Conservation (phyloP, 768 basidiomycete species). For the Lyophyllum decastes region DNA sequence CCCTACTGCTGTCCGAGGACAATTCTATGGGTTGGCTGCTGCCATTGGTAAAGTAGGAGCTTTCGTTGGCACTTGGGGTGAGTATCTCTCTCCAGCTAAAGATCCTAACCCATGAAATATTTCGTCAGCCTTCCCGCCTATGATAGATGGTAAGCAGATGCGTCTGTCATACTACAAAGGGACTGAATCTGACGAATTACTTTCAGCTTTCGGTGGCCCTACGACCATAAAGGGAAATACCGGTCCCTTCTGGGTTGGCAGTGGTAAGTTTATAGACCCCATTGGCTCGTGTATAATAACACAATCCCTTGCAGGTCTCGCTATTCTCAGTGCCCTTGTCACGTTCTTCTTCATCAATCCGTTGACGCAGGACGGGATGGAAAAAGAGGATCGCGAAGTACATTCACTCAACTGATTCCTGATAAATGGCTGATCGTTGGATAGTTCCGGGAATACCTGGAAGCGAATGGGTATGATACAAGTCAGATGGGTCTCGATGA, state of each 20-base stretch:
- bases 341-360: conserved; percentile 76
- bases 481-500: conserved; percentile 62
- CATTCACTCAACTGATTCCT: conserved; percentile 17
- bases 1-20: conserved; percentile 84
- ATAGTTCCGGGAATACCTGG: conserved; percentile 83
- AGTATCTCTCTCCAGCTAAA: conserved; percentile 19
- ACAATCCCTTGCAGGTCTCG: conserved; percentile 47
- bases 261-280: conserved; percentile 40
- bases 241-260: conserved; percentile 88
- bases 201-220: conserved; percentile 63
- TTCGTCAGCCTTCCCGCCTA: conserved; percentile 58
- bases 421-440: background rate
- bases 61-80: conserved; percentile 81
- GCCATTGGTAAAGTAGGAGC: conserved; percentile 86
- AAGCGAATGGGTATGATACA: conserved; percentile 77
- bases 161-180: background rate
- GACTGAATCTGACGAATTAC: conserved; percentile 5
- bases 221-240: conserved; percentile 62
- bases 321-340: conserved; percentile 74
- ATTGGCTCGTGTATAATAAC: conserved; percentile 1
- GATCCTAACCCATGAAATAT: background rate
- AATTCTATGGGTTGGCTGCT: conserved; percentile 85
- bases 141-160: conserved; percentile 53
- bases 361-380: conserved; percentile 77
- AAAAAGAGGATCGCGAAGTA: conserved; percentile 68